Percentiles rank a stretch among this genome's conserved stretches.
Evolutionary conservation across 2,329 filamentous ascomycete genomes (phyloP).

Genomic region (Ceratocystis ficicola): DNA sequence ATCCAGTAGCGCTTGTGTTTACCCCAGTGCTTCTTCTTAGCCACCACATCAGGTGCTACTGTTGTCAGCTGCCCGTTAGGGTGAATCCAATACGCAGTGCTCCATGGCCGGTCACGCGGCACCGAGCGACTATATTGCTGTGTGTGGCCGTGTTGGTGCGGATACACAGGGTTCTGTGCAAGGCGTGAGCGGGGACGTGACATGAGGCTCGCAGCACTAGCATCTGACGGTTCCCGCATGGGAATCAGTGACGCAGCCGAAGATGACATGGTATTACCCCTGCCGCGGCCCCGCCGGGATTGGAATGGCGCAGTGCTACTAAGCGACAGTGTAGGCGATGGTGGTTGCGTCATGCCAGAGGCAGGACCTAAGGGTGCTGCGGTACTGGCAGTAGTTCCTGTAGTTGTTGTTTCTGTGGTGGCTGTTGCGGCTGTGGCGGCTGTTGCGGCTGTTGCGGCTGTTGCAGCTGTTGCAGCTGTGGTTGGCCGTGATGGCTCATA

Average conservation of each 20-base stretch:
- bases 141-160: slow-evolving; percentile 9
- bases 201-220: neutral
- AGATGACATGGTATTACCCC: neutral
- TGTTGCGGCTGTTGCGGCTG: neutral
- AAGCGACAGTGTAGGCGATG: neutral
- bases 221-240: neutral
- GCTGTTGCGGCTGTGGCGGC: neutral
- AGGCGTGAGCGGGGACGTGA: neutral
- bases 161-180: neutral
- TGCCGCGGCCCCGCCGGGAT: neutral
- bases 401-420: neutral
- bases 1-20: slow-evolving; percentile 21
- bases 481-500: slow-evolving; percentile 19
- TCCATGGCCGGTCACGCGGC: slow-evolving; percentile 17
- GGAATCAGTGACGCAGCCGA: neutral
- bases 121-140: neutral
- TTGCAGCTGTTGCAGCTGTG: slow-evolving; percentile 1
- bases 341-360: neutral
- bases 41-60: neutral
- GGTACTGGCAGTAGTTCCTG: neutral
- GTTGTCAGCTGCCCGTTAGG: slow-evolving; percentile 7
- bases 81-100: slow-evolving; percentile 19
- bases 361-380: neutral
- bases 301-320: neutral
- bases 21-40: slow-evolving; percentile 14